Evolutionary conservation across 352 stramenopile species (phyloP).

Genomic region (Globisporangium solare): DNA sequence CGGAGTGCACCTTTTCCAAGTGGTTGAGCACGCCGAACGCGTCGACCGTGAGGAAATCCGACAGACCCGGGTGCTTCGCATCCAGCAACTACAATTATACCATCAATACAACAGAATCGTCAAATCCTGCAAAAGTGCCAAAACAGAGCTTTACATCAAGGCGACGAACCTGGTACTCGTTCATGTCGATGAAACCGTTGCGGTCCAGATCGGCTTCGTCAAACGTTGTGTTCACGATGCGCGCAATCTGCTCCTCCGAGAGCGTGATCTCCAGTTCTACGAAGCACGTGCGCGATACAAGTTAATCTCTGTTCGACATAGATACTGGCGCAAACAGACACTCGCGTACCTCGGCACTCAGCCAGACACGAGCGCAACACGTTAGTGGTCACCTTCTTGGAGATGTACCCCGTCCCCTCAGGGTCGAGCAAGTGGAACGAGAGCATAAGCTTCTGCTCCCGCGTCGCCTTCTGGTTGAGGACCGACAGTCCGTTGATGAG

Average conservation of each 20-base stretch:
- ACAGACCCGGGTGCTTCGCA: slow-evolving; percentile 75
- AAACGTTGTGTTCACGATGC: slow-evolving; percentile 84
- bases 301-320: not conserved
- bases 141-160: not conserved
- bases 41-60: slow-evolving; percentile 85
- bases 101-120: not conserved
- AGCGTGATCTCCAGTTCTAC: slow-evolving; percentile 76
- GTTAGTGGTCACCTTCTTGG: slow-evolving; percentile 78
- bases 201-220: slow-evolving; percentile 72
- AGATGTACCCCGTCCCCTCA: slow-evolving; percentile 75
- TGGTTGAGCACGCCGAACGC: slow-evolving; percentile 77
- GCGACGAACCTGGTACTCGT: slow-evolving; percentile 67
- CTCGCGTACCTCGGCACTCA: slow-evolving; percentile 69
- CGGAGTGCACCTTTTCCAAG: slow-evolving; percentile 81
- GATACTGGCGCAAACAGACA: no score
- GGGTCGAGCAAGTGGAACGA: slow-evolving; percentile 83
- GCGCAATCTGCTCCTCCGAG: slow-evolving; percentile 66
- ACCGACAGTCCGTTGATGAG: slow-evolving; percentile 77
- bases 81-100: slow-evolving; percentile 46
- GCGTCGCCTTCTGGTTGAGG: slow-evolving; percentile 80
- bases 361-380: slow-evolving; percentile 78
- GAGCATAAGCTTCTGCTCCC: slow-evolving; percentile 84
- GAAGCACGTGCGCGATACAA: not conserved
- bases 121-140: no score
- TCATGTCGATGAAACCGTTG: slow-evolving; percentile 73